Base-by-base conservation (phyloP, 163 green algal genomes). In the Coccomyxa subellipsoidea region DNA sequence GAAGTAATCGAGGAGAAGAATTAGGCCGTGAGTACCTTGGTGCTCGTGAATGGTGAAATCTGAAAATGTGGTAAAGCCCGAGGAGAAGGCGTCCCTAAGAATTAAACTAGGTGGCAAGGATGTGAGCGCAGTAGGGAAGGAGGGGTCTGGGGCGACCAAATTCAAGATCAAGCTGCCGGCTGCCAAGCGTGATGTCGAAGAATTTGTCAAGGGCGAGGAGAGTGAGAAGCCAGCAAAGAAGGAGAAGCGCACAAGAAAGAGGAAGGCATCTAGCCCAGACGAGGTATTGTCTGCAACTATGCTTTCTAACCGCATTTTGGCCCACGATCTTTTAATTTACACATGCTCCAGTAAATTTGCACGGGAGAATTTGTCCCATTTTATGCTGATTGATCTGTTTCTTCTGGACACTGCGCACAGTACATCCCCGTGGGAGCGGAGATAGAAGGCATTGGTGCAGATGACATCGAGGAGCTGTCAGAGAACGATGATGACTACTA, bases 381-480 rank as follows among this genome's bases (percentile, higher is more conserved):
- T n/a, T n/a, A n/a, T n/a, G n/a, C n/a, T n/a, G n/a, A n/a, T n/a
- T n/a, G n/a, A n/a, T n/a, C n/a, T n/a, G n/a, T n/a, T n/a, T n/a
- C n/a, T n/a, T n/a, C n/a, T n/a, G n/a, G n/a, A n/a, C n/a, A n/a
- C n/a, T n/a, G n/a, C n/a, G 66, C n/a, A 34, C 66, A 73, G 66
- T 73, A 32, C 27, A 73, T 73, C 2, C 66, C 66, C 10, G 66
- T 87, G 38, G 83, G 83, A 27, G 83, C 83, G 35, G 83, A 87
- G 59, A 47, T 25, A 38, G 59, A 79, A 15, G 83, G 73, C 32
- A 8, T 82, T 12, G 83, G 79, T 35, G 79, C 83, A 37, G 88
- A 91, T 77, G 85, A 90, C 23, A 75, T 90, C 0, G 86, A 91
- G n/a, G 85, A 85, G 36, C 66, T 84, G 47, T 80, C 81, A 38